Evolutionary conservation across 768 basidiomycete genomes (phyloP).

Genomic region (Amanita inopinata): DNA sequence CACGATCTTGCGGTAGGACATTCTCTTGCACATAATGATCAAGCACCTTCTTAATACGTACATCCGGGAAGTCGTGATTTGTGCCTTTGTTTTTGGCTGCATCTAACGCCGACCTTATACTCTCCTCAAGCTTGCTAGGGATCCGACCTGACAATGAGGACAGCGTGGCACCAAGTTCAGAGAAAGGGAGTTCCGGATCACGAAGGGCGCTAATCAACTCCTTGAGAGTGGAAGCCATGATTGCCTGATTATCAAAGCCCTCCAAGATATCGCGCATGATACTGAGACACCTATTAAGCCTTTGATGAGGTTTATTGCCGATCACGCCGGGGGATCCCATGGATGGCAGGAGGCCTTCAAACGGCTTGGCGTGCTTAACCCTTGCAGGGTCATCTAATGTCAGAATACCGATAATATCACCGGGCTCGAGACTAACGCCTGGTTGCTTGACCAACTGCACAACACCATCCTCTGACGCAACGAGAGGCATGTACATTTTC

Average conservation of each 20-base stretch:
- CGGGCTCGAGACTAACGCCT: constrained; percentile 92
- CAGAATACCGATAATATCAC: constrained; percentile 94
- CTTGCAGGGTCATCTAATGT: constrained; percentile 93
- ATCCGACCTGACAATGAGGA: constrained; percentile 89
- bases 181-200: constrained; percentile 81
- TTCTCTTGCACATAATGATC: constrained; percentile 80
- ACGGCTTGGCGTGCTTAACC: constrained; percentile 97
- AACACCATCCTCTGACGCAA: constrained; percentile 87
- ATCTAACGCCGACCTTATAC: constrained; percentile 71
- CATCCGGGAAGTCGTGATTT: constrained; percentile 82
- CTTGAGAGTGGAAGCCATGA: constrained; percentile 81
- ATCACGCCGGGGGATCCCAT: constrained; percentile 81
- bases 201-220: constrained; percentile 77
- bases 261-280: constrained; percentile 87
- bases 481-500: constrained; percentile 99
- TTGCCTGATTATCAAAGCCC: constrained; percentile 92
- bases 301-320: constrained; percentile 88
- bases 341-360: constrained; percentile 84
- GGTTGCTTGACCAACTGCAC: constrained; percentile 97
- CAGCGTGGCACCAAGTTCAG: constrained; percentile 74
- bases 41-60: constrained; percentile 75
- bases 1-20: constrained; percentile 69
- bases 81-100: constrained; percentile 61
- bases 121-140: constrained; percentile 84
- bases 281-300: constrained; percentile 60